Conservation (phyloP, 352 stramenopile species). For the Pythium monospermum region DNA sequence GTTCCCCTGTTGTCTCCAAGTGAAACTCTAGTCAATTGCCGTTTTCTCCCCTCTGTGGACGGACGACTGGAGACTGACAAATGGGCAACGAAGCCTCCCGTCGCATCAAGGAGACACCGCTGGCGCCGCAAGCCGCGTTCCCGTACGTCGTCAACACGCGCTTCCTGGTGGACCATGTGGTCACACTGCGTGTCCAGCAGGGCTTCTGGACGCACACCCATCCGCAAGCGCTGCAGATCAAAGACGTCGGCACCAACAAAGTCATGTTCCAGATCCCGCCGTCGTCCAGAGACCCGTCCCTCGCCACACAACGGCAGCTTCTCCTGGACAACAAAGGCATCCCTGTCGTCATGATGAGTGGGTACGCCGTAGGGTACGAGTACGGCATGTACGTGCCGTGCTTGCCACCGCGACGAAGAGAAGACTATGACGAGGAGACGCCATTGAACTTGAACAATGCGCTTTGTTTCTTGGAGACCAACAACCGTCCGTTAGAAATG, state of each 20-base stretch:
- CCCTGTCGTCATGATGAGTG: conserved; percentile 1
- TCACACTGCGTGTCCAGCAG: not conserved
- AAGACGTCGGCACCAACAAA: not conserved
- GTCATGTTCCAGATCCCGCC: not conserved
- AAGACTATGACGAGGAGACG: too few species aligned
- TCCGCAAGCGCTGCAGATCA: not conserved
- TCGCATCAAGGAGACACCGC: too few species aligned
- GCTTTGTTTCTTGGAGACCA: conserved; percentile 18
- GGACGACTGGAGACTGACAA: too few species aligned
- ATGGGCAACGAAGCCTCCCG: too few species aligned
- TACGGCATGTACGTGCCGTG: conserved; percentile 12
- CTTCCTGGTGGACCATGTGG: not conserved
- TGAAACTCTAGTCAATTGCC: too few species aligned
- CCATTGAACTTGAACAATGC: not conserved
- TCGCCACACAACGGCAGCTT: too few species aligned
- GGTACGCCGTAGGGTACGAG: not conserved
- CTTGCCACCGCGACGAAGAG: not conserved
- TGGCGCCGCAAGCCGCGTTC: not conserved
- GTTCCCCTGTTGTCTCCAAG: too few species aligned
- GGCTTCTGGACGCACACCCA: not conserved
- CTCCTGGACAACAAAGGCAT: conserved; percentile 14
- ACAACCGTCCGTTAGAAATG: conserved; percentile 11
- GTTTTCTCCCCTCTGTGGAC: too few species aligned
- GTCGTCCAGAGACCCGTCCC: too few species aligned
- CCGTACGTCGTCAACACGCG: not conserved